A percentile compares a stretch with the other conserved stretches of the same genome.
Conservation (phyloP, 2,329 filamentous ascomycete genomes). For the Colletotrichum lupini region DNA sequence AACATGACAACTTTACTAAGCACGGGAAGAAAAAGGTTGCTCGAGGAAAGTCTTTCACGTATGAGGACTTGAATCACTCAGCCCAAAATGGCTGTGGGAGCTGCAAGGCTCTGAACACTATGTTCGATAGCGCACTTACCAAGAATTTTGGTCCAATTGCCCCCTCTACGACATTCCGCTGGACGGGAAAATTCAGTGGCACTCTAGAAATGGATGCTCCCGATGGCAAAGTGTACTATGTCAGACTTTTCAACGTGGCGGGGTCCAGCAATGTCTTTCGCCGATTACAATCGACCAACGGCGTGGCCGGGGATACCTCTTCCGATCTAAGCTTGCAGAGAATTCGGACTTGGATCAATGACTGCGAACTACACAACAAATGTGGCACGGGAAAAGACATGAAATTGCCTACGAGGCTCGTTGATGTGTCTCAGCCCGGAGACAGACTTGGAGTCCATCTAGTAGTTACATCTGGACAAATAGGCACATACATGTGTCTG, state of each 20-base stretch:
- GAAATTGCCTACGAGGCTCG: not conserved
- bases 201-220: not conserved
- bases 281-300: not conserved
- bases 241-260: slow-evolving; percentile 1
- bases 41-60: slow-evolving; percentile 6
- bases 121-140: not conserved
- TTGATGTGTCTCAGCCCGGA: not conserved
- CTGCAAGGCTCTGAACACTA: not conserved
- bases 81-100: not conserved
- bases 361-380: not conserved
- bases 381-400: not conserved
- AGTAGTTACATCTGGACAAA: not conserved
- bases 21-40: not conserved
- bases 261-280: not conserved
- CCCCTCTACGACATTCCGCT: not conserved
- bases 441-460: not conserved
- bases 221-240: not conserved
- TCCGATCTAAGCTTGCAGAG: not conserved
- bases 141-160: fast-evolving
- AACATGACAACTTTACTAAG: not conserved
- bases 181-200: not conserved
- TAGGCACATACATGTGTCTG: slow-evolving; percentile 1
- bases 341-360: not conserved
- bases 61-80: not conserved
- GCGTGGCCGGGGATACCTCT: not conserved